A percentile compares a stretch with the other conserved stretches of the same genome.
Evolutionary conservation across 2,329 filamentous ascomycete species (phyloP).

Genomic region (Pestalotiopsis sp.): DNA sequence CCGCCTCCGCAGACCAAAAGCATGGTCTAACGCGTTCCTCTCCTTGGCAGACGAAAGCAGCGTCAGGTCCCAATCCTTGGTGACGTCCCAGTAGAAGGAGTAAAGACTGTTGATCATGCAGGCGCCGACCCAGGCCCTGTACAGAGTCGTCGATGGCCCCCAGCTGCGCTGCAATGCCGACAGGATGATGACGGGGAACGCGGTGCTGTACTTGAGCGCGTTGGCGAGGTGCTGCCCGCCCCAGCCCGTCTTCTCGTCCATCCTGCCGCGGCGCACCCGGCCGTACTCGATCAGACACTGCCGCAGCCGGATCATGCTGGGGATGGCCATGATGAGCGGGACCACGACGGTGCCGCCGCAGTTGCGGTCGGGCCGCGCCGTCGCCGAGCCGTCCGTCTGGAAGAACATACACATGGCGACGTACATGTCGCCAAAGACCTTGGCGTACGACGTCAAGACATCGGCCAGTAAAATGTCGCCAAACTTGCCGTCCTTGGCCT

Average conservation of each 20-base stretch:
- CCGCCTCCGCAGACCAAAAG: slow-evolving; percentile 76
- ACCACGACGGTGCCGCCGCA: slow-evolving; percentile 81
- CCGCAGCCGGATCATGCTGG: slow-evolving; percentile 82
- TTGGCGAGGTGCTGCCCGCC: slow-evolving; percentile 90
- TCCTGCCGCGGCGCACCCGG: slow-evolving; percentile 65
- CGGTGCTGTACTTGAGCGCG: slow-evolving; percentile 90
- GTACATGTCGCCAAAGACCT: slow-evolving; percentile 87
- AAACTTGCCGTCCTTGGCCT: slow-evolving; percentile 87
- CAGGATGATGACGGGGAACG: slow-evolving; percentile 88
- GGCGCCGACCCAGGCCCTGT: slow-evolving; percentile 68
- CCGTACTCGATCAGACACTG: slow-evolving; percentile 90
- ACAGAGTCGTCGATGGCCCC: slow-evolving; percentile 42
- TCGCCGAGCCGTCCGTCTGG: slow-evolving; percentile 69
- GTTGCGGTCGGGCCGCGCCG: slow-evolving; percentile 75
- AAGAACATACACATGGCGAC: slow-evolving; percentile 93
- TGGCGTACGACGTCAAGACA: slow-evolving; percentile 92
- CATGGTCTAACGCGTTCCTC: slow-evolving; percentile 64
- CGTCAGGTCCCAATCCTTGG: slow-evolving; percentile 94
- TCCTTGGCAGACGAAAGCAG: slow-evolving; percentile 66
- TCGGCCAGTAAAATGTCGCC: slow-evolving; percentile 88
- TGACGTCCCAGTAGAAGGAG: slow-evolving; percentile 98
- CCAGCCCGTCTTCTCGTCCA: slow-evolving; percentile 61
- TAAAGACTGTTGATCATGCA: slow-evolving; percentile 85
- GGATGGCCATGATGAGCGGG: slow-evolving; percentile 80
- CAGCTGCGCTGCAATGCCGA: slow-evolving; percentile 71